Conservation (phyloP, 208 protist species). For the Acanthamoeba royreba region DNA sequence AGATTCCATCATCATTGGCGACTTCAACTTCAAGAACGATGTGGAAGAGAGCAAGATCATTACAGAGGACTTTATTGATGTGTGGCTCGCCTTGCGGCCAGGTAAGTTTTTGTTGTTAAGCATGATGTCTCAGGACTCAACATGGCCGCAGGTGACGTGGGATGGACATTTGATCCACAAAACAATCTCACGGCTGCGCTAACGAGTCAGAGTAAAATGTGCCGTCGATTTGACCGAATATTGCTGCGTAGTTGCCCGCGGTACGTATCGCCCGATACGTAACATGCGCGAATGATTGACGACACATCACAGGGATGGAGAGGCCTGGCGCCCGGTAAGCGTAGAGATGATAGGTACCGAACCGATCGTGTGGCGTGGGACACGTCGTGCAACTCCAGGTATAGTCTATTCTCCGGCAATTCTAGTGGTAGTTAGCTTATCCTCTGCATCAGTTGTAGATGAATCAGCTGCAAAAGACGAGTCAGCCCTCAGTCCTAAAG, state of each 20-base stretch:
- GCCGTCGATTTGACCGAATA: not conserved
- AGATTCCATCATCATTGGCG: not conserved
- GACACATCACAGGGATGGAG: not conserved
- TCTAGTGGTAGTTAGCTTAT: too few species aligned
- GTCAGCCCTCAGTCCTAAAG: not conserved
- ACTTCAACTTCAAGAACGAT: constrained; percentile 22
- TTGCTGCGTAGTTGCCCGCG: not conserved
- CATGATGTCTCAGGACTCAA: not conserved
- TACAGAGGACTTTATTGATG: not conserved
- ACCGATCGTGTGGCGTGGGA: not conserved
- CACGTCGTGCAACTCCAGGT: not conserved
- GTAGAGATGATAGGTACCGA: not conserved
- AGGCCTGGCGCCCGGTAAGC: not conserved
- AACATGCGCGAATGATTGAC: too few species aligned
- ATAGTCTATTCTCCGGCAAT: not conserved
- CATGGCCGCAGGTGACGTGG: not conserved
- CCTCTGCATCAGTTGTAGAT: not conserved
- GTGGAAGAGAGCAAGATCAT: not conserved
- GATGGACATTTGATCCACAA: not conserved
- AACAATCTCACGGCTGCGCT: not conserved
- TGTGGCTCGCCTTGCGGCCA: not conserved
- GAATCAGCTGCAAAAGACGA: not conserved
- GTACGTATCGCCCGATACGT: too few species aligned
- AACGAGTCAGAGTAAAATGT: not conserved
- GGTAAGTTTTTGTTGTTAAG: not conserved